Evolutionary conservation across 306 rosid species (phyloP), one percentile per base, ranked within the genome.

Genomic region (Vigna angularis): DNA sequence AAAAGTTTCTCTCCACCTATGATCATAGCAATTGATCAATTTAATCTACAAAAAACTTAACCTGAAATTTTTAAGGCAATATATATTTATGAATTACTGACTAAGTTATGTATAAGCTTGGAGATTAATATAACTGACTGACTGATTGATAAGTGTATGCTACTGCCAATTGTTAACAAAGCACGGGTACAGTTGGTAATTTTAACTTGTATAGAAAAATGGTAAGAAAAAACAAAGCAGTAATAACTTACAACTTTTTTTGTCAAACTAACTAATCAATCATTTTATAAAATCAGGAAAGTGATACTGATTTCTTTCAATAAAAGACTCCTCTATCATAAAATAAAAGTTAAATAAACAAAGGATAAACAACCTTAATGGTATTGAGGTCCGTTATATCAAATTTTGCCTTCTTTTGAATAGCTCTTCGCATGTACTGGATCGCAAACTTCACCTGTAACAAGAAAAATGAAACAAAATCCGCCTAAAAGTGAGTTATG

Each of bases 391-490:
- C 88, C 55, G 13, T 45, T 79, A 96, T 96, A 84, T 96, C 98
- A 88, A 96, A 93, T 82, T 96, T 93, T 70, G 99, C 99, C 90
- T 96, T 96, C 87, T 93, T 96, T 84, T 93, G 99, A 78, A 96
- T 90, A 30, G 90, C 85, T 86, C 89, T 93, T 78, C 94, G 88
- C 98, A 96, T 96, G 87, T 86, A 91, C 80, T 96, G 99, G 84
- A 96, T 96, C 48, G 99, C 99, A 83, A 91, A 91, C 89, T 96
- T 96, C 63, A 96, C 98, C 99, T 96, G 82, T 15, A 70, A 63
- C 67, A n/a, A 50, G 55, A 76, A 57, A 76, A 69, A 55, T 42
- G 57, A 49, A 85, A 78, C 68, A 40, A 66, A 58, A 75, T 68
- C 52, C 61, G 47, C 49, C 51, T 28, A 24, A 50, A 18, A 74